Percentiles rank a stretch among this genome's conserved stretches.
Evolutionary conservation across 352 stramenopile genomes (phyloP).

Genomic region (Pythium phragmitis): DNA sequence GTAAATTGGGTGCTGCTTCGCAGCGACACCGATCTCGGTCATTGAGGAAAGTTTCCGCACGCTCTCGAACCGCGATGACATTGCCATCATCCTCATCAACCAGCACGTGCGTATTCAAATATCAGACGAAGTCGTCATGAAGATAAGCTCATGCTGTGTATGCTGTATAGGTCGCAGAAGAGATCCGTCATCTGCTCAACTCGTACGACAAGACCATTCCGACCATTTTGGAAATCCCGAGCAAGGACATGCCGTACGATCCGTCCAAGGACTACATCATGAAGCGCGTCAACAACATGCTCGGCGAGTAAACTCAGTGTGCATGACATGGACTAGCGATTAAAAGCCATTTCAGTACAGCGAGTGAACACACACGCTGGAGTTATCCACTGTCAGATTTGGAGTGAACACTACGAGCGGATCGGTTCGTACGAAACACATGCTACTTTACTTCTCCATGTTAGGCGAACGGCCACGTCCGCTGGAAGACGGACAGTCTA

Average conservation of each 20-base stretch:
- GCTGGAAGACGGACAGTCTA: too few species aligned
- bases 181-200: constrained; percentile 98
- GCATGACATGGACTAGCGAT: not conserved
- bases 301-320: constrained; percentile 52
- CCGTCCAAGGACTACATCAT: constrained; percentile 99
- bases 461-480: too few species aligned
- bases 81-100: constrained; percentile 99
- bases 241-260: constrained; percentile 95
- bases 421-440: not conserved
- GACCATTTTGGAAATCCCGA: constrained; percentile 98
- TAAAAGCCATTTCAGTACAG: not conserved
- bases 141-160: not conserved
- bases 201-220: constrained; percentile 98
- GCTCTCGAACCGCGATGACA: constrained; percentile 93
- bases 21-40: constrained; percentile 85
- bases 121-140: not conserved
- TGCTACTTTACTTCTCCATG: too few species aligned
- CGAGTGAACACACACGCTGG: not conserved
- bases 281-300: constrained; percentile 95
- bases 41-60: constrained; percentile 93
- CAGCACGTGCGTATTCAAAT: constrained; percentile 84
- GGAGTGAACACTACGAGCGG: not conserved
- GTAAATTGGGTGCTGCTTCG: not conserved
- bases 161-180: constrained; percentile 87
- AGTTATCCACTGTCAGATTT: too few species aligned